phyloP scores from a whole-genome alignment of 257 asterid genomes.

The Penstemon davidsonii region DNA sequence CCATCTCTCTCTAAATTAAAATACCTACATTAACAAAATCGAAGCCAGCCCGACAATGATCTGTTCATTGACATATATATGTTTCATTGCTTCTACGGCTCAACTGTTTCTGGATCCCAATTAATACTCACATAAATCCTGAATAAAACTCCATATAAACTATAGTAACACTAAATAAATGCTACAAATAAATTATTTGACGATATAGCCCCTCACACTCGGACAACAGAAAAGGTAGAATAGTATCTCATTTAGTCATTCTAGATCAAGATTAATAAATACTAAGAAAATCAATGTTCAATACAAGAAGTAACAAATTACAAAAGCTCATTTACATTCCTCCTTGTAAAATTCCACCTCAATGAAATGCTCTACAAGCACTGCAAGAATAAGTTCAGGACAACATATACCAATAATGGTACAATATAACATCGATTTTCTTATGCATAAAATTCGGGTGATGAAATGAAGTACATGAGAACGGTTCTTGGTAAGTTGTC shows the following conservation, averaged over 20 bases:
- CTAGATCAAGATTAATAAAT: slow-evolving; percentile 20
- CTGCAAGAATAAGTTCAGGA: slow-evolving; percentile 24
- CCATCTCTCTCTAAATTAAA: too few species aligned
- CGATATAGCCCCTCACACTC: too few species aligned
- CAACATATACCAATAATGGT: slow-evolving; percentile 17
- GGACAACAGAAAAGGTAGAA: too few species aligned
- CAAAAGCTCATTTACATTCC: slow-evolving; percentile 17
- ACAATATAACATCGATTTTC: not conserved
- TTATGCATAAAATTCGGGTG: slow-evolving; percentile 53
- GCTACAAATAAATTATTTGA: too few species aligned
- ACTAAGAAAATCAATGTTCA: slow-evolving; percentile 22
- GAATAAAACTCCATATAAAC: too few species aligned
- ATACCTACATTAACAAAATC: too few species aligned
- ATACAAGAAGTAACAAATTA: slow-evolving; percentile 20
- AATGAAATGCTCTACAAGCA: slow-evolving; percentile 1
- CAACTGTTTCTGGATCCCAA: too few species aligned
- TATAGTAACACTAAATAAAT: too few species aligned
- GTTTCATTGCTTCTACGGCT: too few species aligned
- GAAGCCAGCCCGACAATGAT: too few species aligned
- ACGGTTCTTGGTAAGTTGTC: slow-evolving; percentile 89
- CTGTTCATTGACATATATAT: too few species aligned
- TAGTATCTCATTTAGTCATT: slow-evolving; percentile 12
- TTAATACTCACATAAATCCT: too few species aligned
- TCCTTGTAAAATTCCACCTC: slow-evolving; percentile 20
- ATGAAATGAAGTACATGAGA: slow-evolving; percentile 91